phyloP scores from a whole-genome alignment of 495 filamentous ascomycete genomes.

The Hypoxylon perforatum region DNA sequence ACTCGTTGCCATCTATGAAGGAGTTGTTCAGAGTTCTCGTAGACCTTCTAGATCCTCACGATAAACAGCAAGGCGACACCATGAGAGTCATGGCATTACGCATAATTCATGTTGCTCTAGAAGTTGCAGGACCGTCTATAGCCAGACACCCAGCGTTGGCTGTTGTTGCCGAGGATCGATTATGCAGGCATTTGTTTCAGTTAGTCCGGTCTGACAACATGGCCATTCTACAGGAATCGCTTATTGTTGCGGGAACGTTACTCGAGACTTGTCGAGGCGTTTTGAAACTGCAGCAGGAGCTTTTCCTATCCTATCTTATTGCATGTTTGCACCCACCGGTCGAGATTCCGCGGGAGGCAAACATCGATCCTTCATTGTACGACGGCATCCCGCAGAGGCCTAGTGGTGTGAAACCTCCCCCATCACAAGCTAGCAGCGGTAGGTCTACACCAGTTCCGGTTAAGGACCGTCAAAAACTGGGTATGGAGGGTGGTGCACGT shows the following conservation, averaged over 20 bases:
- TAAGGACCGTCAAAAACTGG: conserved; percentile 91
- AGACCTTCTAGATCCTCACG: conserved; percentile 91
- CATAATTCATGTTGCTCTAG: conserved; percentile 96
- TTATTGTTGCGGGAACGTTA: conserved; percentile 90
- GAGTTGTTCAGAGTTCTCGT: conserved; percentile 97
- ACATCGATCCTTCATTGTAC: conserved; percentile 92
- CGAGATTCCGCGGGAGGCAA: conserved; percentile 89
- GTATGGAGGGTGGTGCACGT: conserved; percentile 89
- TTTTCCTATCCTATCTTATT: conserved; percentile 94
- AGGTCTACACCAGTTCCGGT: conserved; percentile 92
- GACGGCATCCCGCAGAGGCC: conserved; percentile 92
- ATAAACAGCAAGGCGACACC: conserved; percentile 88
- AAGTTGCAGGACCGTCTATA: conserved; percentile 96
- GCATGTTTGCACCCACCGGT: conserved; percentile 92
- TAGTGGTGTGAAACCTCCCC: conserved; percentile 82
- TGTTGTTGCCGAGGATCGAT: conserved; percentile 86
- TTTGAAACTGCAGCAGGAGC: conserved; percentile 95
- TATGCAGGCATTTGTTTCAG: conserved; percentile 96
- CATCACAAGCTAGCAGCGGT: conserved; percentile 81
- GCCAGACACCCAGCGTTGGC: conserved; percentile 92
- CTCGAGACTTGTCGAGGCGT: conserved; percentile 92
- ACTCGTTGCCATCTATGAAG: conserved; percentile 90
- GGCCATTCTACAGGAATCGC: conserved; percentile 87
- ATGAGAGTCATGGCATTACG: conserved; percentile 97
- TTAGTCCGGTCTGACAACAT: conserved; percentile 96